phyloP scores from a whole-genome alignment of 225 moss, liverwort and hornwort species.

The Neckera pumila region DNA sequence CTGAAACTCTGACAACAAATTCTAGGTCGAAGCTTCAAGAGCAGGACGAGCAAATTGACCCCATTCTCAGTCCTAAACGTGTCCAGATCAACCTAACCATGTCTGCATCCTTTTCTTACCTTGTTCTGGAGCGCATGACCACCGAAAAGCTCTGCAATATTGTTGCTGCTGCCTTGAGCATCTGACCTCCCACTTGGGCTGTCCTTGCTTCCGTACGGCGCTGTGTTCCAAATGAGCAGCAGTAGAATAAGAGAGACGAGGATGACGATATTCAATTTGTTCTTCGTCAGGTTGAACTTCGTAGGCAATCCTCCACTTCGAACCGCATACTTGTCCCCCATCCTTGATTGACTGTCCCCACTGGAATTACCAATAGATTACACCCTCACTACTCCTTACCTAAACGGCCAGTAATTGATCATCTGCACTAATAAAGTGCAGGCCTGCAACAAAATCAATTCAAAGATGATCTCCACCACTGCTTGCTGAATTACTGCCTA shows the following conservation, averaged over 20 bases:
- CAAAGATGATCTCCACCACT: neutral
- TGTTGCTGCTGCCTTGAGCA: neutral
- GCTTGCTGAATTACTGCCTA: neutral
- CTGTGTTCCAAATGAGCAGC: neutral
- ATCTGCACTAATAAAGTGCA: neutral
- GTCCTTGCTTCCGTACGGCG: neutral
- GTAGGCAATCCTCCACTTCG: neutral
- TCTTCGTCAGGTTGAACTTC: neutral
- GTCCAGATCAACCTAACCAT: neutral
- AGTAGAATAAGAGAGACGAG: neutral
- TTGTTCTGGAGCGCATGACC: neutral
- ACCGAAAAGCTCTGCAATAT: neutral
- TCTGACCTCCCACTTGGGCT: neutral
- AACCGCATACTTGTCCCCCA: slow-evolving; percentile 11
- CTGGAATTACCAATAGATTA: neutral
- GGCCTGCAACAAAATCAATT: neutral
- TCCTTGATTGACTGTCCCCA: neutral
- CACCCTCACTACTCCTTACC: neutral
- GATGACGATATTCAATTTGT: neutral
- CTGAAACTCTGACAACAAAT: neutral
- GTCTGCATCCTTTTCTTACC: neutral
- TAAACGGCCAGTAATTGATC: neutral
- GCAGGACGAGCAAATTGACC: neutral
- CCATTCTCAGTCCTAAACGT: neutral
- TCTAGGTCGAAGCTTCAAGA: neutral